phyloP scores from a whole-genome alignment of 1,139 yeast genomes.

The Candida sanyaensis region DNA sequence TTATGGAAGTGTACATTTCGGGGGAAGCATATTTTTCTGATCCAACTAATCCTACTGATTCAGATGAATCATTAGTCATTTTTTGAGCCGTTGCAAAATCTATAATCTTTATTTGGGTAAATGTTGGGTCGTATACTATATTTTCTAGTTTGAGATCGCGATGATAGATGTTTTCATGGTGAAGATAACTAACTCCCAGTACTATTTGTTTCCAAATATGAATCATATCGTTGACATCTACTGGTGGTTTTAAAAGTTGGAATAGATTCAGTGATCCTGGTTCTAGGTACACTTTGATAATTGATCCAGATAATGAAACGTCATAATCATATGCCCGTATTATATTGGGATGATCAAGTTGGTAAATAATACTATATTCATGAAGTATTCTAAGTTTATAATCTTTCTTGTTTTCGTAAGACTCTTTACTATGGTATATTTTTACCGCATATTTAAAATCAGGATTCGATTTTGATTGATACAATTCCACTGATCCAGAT shows the following conservation, averaged over 20 bases:
- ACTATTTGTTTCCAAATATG: slow-evolving; percentile 40
- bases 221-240: slow-evolving; percentile 18
- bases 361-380: slow-evolving; percentile 34
- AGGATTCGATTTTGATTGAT: slow-evolving; percentile 19
- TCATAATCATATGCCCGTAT: slow-evolving; percentile 29
- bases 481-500: slow-evolving; percentile 43
- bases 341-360: slow-evolving; percentile 36
- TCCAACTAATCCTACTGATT: slow-evolving; percentile 51
- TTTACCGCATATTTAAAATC: slow-evolving; percentile 38
- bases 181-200: slow-evolving; percentile 35
- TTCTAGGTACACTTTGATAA: slow-evolving; percentile 30
- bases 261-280: slow-evolving; percentile 31
- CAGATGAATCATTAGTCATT: slow-evolving; percentile 8
- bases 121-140: slow-evolving; percentile 27
- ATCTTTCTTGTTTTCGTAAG: slow-evolving; percentile 37
- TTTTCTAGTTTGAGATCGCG: slow-evolving; percentile 47
- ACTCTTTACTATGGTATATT: slow-evolving; percentile 28
- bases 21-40: slow-evolving; percentile 50
- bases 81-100: slow-evolving; percentile 38
- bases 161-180: slow-evolving; percentile 33
- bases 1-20: slow-evolving; percentile 37
- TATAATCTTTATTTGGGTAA: slow-evolving; percentile 34
- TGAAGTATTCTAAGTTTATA: slow-evolving; percentile 22
- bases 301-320: slow-evolving; percentile 20
- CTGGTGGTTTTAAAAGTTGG: slow-evolving; percentile 14